Base-by-base conservation (phyloP, 768 basidiomycete species). In the Kwoniella newhampshirensis region DNA sequence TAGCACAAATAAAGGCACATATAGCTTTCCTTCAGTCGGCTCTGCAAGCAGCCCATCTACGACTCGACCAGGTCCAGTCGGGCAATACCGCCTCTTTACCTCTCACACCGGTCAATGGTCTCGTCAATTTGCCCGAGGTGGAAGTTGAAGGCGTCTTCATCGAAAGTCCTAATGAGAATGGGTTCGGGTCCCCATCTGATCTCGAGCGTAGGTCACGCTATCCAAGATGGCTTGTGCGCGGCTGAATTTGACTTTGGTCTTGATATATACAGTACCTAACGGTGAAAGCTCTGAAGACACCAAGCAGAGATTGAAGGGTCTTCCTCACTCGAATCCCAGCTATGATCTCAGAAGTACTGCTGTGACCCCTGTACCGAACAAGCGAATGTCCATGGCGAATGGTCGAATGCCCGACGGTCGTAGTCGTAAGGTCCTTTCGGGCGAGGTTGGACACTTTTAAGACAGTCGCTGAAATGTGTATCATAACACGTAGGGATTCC, bases 261-360 rank as follows among this genome's bases (percentile, higher is more conserved):
- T 26, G 6, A 20, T 23, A 35, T 3, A 11, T 12, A 39, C 20
- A 48, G 50, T 37, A 1, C 47, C 51, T 25, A 36, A 18, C 7
- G n/a, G 42, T 18, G 20, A 15, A n/a, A 21, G 18, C 12, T 8
- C 35, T 1, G 21, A 26, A 5, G 23, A 51, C 13, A 30, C 50
- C 15, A 23, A 54, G 43, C 25, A 23, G 20, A 30, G 30, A 32
- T 25, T 47, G 30, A 56, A 52, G 25, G 51, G 51, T 30, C 30
- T 72, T 27, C 70, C 70, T 0, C 60, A 72, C 18, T 64, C 62
- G 9, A 62, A 57, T 36, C 51, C 70, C 9, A 67, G 60, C 44
- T 72, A 59, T 51, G 65, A 72, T 47, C 51, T 72, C 0, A 47
- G 65, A 7, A 54, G 64, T 3, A 40, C 55, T 27, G 70, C 70